phyloP scores from a whole-genome alignment of 805 yeast species.

The Lipomyces orientalis region DNA sequence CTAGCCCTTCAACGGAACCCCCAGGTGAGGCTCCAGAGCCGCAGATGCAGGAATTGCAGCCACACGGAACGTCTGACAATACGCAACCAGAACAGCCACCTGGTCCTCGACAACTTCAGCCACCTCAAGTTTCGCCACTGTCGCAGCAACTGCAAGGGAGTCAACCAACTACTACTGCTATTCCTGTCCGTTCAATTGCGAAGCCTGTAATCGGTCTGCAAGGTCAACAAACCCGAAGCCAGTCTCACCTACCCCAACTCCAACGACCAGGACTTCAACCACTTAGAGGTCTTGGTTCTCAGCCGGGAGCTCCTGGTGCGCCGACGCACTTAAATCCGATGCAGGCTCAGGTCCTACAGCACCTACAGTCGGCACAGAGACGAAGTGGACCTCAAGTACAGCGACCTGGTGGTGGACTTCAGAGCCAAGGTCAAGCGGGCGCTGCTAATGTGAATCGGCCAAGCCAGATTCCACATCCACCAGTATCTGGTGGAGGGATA shows the following conservation, averaged over 20 bases:
- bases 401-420: conserved; percentile 18
- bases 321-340: background rate
- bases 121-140: conserved; percentile 5
- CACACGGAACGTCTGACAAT: background rate
- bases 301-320: background rate
- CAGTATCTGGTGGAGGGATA: background rate
- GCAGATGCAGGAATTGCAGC: background rate
- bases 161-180: background rate
- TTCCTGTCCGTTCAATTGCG: background rate
- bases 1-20: background rate
- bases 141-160: conserved; percentile 5
- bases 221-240: conserved; percentile 6
- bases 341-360: conserved; percentile 16
- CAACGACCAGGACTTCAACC: conserved; percentile 27
- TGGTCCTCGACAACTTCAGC: conserved; percentile 8
- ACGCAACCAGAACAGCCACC: conserved; percentile 5
- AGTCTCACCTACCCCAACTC: conserved; percentile 31
- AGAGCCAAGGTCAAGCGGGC: background rate
- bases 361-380: conserved; percentile 18
- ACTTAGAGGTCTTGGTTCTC: background rate
- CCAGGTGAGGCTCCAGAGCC: background rate
- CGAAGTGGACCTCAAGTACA: conserved; percentile 14
- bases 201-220: background rate
- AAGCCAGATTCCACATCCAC: conserved; percentile 2
- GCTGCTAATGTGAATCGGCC: conserved; percentile 1